Base-by-base conservation (phyloP, 495 filamentous ascomycete genomes). In the Annulohypoxylon nitens region DNA sequence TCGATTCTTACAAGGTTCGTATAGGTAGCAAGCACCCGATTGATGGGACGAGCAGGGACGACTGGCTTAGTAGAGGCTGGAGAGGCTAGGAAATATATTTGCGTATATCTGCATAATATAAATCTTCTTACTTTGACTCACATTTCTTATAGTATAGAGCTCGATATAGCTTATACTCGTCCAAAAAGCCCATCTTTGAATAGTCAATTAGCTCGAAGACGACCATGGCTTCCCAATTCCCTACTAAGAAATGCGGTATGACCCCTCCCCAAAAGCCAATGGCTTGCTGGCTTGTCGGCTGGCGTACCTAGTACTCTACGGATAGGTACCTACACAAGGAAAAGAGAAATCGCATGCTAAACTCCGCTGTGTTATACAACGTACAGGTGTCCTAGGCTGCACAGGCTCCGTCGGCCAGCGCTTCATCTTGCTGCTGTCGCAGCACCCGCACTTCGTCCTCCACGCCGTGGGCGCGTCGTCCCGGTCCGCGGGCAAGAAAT, bases 351-450 rank as follows among this genome's bases (percentile, higher is more conserved):
- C 16, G 25, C 61, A 45, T 69, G 7, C 54, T 62, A 41, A 51
- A 45, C 57, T 33, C 20, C 12, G 4, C 63, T 8, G 18, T 8
- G 18, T 73, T 6, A 0, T 34, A 0, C 10, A 11, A 33, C 4
- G n/a, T 54, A 14, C 61, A 89, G 90, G 89, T 71, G 90, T 92
- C 51, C 84, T 92, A 50, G 90, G 90, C 63, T 88, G 85, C 81
- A 92, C 90, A n/a, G 93, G 93, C 70, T 94, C 92, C 3, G 93
- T 95, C 23, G 93, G 93, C 59, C 93, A 95, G 81, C 88, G 93
- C 69, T 96, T 96, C 76, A 93, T 95, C 76, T 87, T 96, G 0
- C 86, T 96, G 25, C 90, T 96, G 66, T 90, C 91, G 45, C 86
- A 90, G 39, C 93, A 97, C 80, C 92, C 93, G 2, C 87, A 90